These are phyloP conservation scores for Phialophora expanda DNA, from an alignment of 2,329 filamentous ascomycete genomes.

Conservation along the genomic window DNA sequence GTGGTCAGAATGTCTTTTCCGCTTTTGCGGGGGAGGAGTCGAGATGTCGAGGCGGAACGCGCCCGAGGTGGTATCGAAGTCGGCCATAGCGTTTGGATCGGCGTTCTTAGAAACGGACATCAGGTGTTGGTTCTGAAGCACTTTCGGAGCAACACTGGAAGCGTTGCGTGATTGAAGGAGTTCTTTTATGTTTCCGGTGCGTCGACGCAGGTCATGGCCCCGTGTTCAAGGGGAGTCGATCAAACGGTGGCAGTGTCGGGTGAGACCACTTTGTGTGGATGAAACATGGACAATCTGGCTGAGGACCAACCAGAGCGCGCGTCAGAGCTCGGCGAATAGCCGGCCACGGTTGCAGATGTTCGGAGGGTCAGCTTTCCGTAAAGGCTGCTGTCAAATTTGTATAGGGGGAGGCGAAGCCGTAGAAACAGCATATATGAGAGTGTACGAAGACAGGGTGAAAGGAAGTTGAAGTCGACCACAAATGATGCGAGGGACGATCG, in stretches of 20 bases:
- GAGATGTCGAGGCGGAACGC: slow-evolving; percentile 24
- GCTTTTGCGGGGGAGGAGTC: slow-evolving; percentile 25
- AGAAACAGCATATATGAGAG: neutral
- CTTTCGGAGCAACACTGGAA: neutral
- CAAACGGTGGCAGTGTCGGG: slow-evolving; percentile 38
- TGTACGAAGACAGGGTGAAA: neutral
- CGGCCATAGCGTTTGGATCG: slow-evolving; percentile 26
- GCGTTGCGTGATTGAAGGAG: slow-evolving; percentile 21
- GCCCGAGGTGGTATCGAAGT: slow-evolving; percentile 22
- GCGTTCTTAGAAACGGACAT: slow-evolving; percentile 24
- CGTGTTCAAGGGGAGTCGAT: slow-evolving; percentile 32
- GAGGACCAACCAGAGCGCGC: slow-evolving; percentile 35
- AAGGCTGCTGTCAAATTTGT: slow-evolving; percentile 4
- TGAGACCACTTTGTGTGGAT: slow-evolving; percentile 27
- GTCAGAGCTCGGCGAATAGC: slow-evolving; percentile 23
- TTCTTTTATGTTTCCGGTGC: slow-evolving; percentile 30
- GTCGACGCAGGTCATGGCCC: slow-evolving; percentile 21
- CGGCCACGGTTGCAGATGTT: slow-evolving; percentile 16
- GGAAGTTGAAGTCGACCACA: neutral
- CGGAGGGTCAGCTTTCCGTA: slow-evolving; percentile 31
- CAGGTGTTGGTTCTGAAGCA: slow-evolving; percentile 6
- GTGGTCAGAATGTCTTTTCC: slow-evolving; percentile 27
- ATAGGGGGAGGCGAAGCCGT: slow-evolving; percentile 11
- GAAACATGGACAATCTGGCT: slow-evolving; percentile 35
- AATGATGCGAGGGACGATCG: neutral